Percentiles rank a stretch among this genome's conserved stretches.
Conservation (phyloP, 2,329 filamentous ascomycete species). For the Fusarium euwallaceae region DNA sequence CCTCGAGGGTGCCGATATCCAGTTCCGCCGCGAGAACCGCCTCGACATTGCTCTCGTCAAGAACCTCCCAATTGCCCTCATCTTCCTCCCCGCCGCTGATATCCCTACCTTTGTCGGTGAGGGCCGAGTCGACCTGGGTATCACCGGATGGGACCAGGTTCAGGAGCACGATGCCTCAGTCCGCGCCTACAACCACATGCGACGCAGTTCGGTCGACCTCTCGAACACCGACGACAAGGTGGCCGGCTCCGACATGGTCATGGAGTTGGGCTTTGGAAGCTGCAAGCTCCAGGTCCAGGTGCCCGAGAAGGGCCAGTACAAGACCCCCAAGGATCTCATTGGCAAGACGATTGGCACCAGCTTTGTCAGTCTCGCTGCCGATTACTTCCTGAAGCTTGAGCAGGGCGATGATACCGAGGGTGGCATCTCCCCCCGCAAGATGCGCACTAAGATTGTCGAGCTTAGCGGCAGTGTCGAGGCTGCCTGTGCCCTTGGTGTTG, state of each 20-base stretch:
- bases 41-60: slow-evolving; percentile 98
- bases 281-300: slow-evolving; percentile 99
- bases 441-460: slow-evolving; percentile 91
- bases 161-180: slow-evolving; percentile 85
- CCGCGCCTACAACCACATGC: slow-evolving; percentile 61
- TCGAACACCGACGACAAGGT: slow-evolving; percentile 55
- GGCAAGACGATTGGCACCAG: slow-evolving; percentile 96
- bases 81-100: slow-evolving; percentile 96
- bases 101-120: slow-evolving; percentile 98
- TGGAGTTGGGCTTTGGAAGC: slow-evolving; percentile 90
- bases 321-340: slow-evolving; percentile 80
- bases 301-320: slow-evolving; percentile 83
- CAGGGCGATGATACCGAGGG: slow-evolving; percentile 59
- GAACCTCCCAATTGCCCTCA: slow-evolving; percentile 93
- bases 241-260: slow-evolving; percentile 82
- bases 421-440: slow-evolving; percentile 59
- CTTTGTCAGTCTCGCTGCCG: slow-evolving; percentile 86
- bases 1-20: slow-evolving; percentile 92
- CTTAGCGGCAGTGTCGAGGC: slow-evolving; percentile 97
- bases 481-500: slow-evolving; percentile 93
- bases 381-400: slow-evolving; percentile 88
- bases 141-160: slow-evolving; percentile 94
- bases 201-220: slow-evolving; percentile 57
- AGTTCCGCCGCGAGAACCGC: slow-evolving; percentile 94
- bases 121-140: slow-evolving; percentile 92